Evolutionary conservation across 768 basidiomycete genomes (phyloP), one percentile per base, ranked within the genome.

Genomic region (Neoboletus subvelutipes): DNA sequence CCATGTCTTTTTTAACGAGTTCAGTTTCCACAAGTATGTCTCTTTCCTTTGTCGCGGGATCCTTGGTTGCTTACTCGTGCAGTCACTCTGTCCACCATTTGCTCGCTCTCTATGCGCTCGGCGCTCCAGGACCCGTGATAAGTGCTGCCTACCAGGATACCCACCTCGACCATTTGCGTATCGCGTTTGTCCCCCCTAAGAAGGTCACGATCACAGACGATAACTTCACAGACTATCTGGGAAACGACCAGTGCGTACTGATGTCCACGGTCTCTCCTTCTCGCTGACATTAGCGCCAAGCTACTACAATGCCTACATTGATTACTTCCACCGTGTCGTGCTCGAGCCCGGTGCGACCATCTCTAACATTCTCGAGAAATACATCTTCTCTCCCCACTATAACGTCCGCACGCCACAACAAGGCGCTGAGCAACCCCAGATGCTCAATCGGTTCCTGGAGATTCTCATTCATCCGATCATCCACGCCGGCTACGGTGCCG

Each of bases 391-490:
- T 17, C 54, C 61, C 6, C 70, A 77, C 45, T 79, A 74, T 50
- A 88, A 87, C 55, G 71, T 78, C 43, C 75, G 70, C 12, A 59
- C 64, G 0, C 59, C 64, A 1, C 49, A 50, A 34, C 61, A 55
- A 36, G 70, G 63, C 12, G 69, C 71, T 5, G 67, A 73, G 45
- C 76, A 80, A 28, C 83, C 83, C 0, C 71, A 78, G 58, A 85
- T 89, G 84, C 69, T 89, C 2, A 80, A 77, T 57, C 79, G 86
- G 15, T 77, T 84, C 56, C 59, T 86, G 33, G 77, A 80, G 13
- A 85, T 84, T 20, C 69, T 89, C 24, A 55, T 88, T 2, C 88
- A 90, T 58, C 84, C 87, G 0, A 59, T 88, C 54, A 88, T 90
- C 39, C 84, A 88, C 62, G 59, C 74, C 4, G 87, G 84, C 4